Conservation (phyloP, 345 rosid genomes). For the Xanthoceras sorbifolium region DNA sequence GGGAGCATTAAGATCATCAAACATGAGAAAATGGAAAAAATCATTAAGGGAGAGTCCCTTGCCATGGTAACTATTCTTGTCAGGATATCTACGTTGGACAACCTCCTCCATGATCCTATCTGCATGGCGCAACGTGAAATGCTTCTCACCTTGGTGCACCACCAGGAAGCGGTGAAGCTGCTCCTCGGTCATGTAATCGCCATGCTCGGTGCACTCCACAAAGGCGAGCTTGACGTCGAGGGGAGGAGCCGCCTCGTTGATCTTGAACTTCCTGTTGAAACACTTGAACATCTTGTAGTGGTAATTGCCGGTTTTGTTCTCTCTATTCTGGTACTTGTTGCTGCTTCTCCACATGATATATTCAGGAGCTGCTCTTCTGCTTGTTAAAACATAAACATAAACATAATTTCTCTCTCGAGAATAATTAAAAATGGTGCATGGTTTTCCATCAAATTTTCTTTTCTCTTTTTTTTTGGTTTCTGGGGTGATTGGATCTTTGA, state of each 20-base stretch:
- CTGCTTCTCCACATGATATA: not conserved
- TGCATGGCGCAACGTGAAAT: slow-evolving; percentile 50
- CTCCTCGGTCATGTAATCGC: slow-evolving; percentile 42
- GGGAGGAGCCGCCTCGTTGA: slow-evolving; percentile 77
- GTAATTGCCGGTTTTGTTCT: slow-evolving; percentile 36
- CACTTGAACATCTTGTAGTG: slow-evolving; percentile 70
- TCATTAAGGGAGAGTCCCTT: slow-evolving; percentile 61
- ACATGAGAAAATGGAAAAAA: slow-evolving; percentile 50
- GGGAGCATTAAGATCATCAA: slow-evolving; percentile 53
- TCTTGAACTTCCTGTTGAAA: slow-evolving; percentile 77
- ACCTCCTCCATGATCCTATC: slow-evolving; percentile 55
- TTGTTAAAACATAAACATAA: not conserved
- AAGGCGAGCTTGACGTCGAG: slow-evolving; percentile 62
- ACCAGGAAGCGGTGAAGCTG: slow-evolving; percentile 62
- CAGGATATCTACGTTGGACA: slow-evolving; percentile 41
- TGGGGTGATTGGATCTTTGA: not conserved
- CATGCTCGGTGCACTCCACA: slow-evolving; percentile 46
- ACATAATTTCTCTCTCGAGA: not conserved
- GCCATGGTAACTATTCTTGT: slow-evolving; percentile 32
- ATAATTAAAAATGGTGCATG: not conserved
- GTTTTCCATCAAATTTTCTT: not conserved
- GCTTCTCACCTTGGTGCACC: slow-evolving; percentile 52
- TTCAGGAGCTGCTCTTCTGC: too few species aligned
- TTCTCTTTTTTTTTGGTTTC: not conserved
- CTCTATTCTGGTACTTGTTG: not conserved